These are phyloP conservation scores for Barbarea vulgaris DNA, from an alignment of 345 rosid genomes.

Conservation along the genomic window DNA sequence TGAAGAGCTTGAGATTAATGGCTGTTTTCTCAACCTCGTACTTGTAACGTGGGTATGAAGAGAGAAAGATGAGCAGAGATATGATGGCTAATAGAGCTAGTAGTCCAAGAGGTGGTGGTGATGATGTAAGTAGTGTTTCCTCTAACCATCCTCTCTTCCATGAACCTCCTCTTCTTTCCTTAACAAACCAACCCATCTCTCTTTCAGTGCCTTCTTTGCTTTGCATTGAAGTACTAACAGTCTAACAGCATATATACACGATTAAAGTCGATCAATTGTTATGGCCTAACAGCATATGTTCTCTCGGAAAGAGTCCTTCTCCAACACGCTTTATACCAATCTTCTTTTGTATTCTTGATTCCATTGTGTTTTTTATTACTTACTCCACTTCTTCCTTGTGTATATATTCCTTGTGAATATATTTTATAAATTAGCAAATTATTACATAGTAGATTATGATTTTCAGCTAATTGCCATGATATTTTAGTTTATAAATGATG, in stretches of 20 bases:
- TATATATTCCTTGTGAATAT: neutral
- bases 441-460: neutral
- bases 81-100: constrained; percentile 58
- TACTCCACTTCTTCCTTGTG: too few species aligned
- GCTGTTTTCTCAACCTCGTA: constrained; percentile 49
- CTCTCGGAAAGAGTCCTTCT: neutral
- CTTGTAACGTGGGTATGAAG: constrained; percentile 57
- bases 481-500: neutral
- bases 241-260: neutral
- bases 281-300: constrained; percentile 5
- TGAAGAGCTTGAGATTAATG: constrained; percentile 55
- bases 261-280: neutral
- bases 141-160: constrained; percentile 74
- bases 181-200: constrained; percentile 54
- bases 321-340: neutral
- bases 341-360: neutral
- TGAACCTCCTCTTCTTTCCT: constrained; percentile 62
- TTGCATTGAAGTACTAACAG: neutral
- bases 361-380: neutral
- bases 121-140: constrained; percentile 50
- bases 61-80: constrained; percentile 50
- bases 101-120: constrained; percentile 66
- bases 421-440: neutral
- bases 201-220: neutral
- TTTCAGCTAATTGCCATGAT: neutral